Evolutionary conservation across 768 basidiomycete genomes (phyloP).

Genomic region (Boletus patriciae): DNA sequence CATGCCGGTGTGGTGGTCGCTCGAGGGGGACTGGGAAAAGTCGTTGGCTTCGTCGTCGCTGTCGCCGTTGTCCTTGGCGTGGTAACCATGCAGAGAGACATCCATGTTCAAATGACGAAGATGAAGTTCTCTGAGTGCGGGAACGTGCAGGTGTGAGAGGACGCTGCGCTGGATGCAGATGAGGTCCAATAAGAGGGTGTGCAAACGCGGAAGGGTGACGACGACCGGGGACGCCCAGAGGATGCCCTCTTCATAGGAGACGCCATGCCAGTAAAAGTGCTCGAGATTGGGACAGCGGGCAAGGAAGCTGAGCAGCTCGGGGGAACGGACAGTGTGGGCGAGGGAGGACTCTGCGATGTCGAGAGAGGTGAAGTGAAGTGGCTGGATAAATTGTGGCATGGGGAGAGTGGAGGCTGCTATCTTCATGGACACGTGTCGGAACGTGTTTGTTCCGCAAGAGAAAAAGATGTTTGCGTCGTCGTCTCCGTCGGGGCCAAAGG

Average conservation of each 20-base stretch:
- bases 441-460: conserved; percentile 34
- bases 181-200: conserved; percentile 53
- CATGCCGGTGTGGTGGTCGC: conserved; percentile 79
- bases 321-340: conserved; percentile 43
- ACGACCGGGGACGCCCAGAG: conserved; percentile 35
- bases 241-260: conserved; percentile 45
- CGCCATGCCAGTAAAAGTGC: conserved; percentile 56
- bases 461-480: conserved; percentile 30
- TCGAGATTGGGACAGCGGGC: conserved; percentile 60
- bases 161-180: conserved; percentile 65
- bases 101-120: conserved; percentile 71
- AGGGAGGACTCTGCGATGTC: conserved; percentile 52
- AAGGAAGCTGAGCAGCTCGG: conserved; percentile 59
- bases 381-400: conserved; percentile 39
- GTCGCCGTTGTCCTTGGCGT: conserved; percentile 56
- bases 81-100: conserved; percentile 37
- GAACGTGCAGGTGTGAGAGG: conserved; percentile 63
- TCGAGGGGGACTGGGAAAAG: conserved; percentile 74
- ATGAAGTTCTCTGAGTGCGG: conserved; percentile 57
- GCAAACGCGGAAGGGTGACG: conserved; percentile 57
- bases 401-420: conserved; percentile 54
- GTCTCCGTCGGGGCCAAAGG: conserved; percentile 21
- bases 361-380: conserved; percentile 57
- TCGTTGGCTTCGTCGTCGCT: conserved; percentile 73
- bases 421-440: conserved; percentile 48